These are phyloP conservation scores for Phytophthora megakarya DNA, from an alignment of 352 stramenopile species.

Conservation along the genomic window DNA sequence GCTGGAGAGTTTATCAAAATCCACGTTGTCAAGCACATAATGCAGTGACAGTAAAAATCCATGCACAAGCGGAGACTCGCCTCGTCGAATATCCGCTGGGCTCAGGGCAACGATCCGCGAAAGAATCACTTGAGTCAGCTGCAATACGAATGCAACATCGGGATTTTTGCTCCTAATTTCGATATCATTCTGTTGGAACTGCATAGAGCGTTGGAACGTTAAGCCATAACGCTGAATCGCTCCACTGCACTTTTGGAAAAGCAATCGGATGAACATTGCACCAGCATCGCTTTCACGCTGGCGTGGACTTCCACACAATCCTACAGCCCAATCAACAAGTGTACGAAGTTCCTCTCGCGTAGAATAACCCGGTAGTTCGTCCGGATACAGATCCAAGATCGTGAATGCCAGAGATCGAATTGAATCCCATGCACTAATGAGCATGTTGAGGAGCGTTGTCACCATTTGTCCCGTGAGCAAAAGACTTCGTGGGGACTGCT, in stretches of 20 bases:
- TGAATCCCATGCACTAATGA: constrained; percentile 82
- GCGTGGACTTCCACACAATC: constrained; percentile 69
- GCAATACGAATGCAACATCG: constrained; percentile 57
- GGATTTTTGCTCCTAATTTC: constrained; percentile 19
- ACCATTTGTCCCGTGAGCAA: constrained; percentile 69
- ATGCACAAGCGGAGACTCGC: constrained; percentile 75
- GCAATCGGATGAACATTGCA: constrained; percentile 82
- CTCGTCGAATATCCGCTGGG: constrained; percentile 34
- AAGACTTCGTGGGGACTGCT: constrained; percentile 24
- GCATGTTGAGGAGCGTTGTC: constrained; percentile 74
- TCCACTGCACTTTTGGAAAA: constrained; percentile 68
- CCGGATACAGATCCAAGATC: constrained; percentile 73
- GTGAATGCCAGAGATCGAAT: constrained; percentile 71
- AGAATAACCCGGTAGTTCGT: constrained; percentile 64
- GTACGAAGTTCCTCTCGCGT: constrained; percentile 42
- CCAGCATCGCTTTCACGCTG: constrained; percentile 87
- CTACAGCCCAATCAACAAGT: constrained; percentile 74
- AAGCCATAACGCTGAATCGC: constrained; percentile 51
- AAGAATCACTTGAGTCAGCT: constrained; percentile 58
- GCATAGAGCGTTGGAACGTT: constrained; percentile 27
- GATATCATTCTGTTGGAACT: constrained; percentile 3
- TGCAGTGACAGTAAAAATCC: constrained; percentile 76
- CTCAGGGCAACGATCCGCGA: constrained; percentile 43
- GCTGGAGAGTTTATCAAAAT: constrained; percentile 40
- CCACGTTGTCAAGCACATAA: constrained; percentile 74